Conservation (phyloP, 352 stramenopile genomes). For the Phytopythium montanum region DNA sequence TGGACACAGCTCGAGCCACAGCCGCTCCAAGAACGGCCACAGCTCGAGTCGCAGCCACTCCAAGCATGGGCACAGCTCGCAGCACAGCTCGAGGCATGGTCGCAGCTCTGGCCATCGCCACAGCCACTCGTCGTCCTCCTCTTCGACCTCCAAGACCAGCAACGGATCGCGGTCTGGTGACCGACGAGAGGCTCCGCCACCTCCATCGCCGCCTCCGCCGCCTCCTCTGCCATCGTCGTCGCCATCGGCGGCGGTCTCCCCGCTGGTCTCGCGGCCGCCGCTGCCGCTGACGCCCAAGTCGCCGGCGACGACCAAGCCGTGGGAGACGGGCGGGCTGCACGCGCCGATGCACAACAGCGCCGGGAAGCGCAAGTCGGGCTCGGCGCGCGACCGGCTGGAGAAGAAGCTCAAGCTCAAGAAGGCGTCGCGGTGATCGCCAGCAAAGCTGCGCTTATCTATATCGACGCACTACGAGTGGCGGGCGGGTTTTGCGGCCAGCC, state of each 20-base stretch:
- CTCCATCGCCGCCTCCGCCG: slow-evolving; percentile 1
- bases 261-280: slow-evolving; percentile 34
- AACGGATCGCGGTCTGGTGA: not conserved
- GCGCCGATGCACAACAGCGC: slow-evolving; percentile 3
- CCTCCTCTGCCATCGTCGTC: slow-evolving; percentile 5
- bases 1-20: not conserved
- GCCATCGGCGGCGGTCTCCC: slow-evolving; percentile 4
- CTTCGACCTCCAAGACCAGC: not conserved
- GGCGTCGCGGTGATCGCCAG: slow-evolving; percentile 8
- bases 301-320: slow-evolving; percentile 11
- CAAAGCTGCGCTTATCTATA: not conserved
- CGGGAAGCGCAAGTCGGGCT: slow-evolving; percentile 57
- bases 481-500: not conserved
- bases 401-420: slow-evolving; percentile 85
- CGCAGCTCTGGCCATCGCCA: not conserved
- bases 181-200: not conserved
- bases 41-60: not conserved
- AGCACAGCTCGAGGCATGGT: not conserved
- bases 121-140: not conserved
- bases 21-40: not conserved
- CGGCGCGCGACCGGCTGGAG: slow-evolving; percentile 60
- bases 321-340: slow-evolving; percentile 6
- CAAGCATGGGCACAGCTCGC: slow-evolving; percentile 3
- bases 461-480: not conserved
- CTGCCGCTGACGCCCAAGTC: slow-evolving; percentile 33